These are phyloP conservation scores for Begonia fuchsioides DNA, from an alignment of 306 rosid genomes.

Conservation along the genomic window DNA sequence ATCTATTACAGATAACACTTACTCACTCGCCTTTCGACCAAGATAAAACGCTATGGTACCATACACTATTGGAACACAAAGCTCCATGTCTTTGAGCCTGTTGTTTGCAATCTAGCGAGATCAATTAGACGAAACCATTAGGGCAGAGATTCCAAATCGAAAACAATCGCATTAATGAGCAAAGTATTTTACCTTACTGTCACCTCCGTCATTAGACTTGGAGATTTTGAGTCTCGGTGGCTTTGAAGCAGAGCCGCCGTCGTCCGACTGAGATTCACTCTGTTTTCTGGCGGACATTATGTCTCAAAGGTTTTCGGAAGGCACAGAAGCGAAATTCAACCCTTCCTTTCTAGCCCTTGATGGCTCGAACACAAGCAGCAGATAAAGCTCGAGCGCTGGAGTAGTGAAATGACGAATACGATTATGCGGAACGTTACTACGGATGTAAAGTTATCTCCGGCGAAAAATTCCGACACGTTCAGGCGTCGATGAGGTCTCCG, in stretches of 20 bases:
- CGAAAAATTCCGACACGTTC: too few relatives aligned
- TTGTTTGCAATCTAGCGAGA: conserved; percentile 38
- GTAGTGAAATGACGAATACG: too few relatives aligned
- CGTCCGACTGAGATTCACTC: conserved; percentile 46
- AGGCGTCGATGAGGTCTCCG: too few relatives aligned
- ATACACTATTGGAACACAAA: conserved; percentile 76
- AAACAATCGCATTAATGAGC: neutral
- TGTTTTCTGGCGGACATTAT: conserved; percentile 34
- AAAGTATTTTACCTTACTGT: conserved; percentile 35
- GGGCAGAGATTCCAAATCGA: neutral
- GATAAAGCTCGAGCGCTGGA: too few relatives aligned
- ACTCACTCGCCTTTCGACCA: conserved; percentile 98
- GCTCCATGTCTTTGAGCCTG: conserved; percentile 73
- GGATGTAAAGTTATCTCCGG: too few relatives aligned
- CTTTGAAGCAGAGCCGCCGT: conserved; percentile 41
- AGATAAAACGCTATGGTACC: conserved; percentile 91
- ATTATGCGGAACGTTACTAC: too few relatives aligned
- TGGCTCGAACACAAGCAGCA: neutral
- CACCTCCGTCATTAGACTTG: conserved; percentile 46
- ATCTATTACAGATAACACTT: conserved; percentile 22
- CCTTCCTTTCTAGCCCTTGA: neutral
- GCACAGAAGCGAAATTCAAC: too few relatives aligned
- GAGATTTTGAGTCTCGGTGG: conserved; percentile 55
- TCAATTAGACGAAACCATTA: neutral
- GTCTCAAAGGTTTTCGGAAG: neutral